phyloP scores from a whole-genome alignment of 495 filamentous ascomycete genomes.

The Tuber brumale region DNA sequence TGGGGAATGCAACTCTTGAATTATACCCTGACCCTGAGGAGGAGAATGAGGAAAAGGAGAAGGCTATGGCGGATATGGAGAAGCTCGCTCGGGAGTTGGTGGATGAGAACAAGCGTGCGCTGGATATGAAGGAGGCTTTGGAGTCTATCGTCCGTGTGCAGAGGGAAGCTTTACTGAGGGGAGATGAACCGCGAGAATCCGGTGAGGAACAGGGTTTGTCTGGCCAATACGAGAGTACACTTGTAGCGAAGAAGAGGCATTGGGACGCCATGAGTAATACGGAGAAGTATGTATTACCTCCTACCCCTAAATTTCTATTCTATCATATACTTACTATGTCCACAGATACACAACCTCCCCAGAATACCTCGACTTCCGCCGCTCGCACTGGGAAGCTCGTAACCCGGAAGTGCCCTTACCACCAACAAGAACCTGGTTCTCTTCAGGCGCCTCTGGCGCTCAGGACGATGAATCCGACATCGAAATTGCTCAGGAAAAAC shows the following conservation, averaged over 20 bases:
- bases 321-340: slow-evolving; percentile 5
- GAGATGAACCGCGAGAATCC: slow-evolving; percentile 5
- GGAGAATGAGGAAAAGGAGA: slow-evolving; percentile 19
- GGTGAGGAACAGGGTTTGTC: slow-evolving; percentile 11
- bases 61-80: slow-evolving; percentile 27
- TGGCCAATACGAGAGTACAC: slow-evolving; percentile 3
- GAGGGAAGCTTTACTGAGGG: slow-evolving; percentile 4
- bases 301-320: background rate
- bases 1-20: slow-evolving; percentile 15
- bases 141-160: background rate
- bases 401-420: slow-evolving; percentile 28
- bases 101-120: slow-evolving; percentile 5
- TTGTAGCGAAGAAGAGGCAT: slow-evolving; percentile 1
- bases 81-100: slow-evolving; percentile 17
- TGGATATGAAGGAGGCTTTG: slow-evolving; percentile 11
- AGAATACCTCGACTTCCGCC: slow-evolving; percentile 33
- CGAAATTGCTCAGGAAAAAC: slow-evolving; percentile 35
- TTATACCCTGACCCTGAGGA: slow-evolving; percentile 22
- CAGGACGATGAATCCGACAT: slow-evolving; percentile 18
- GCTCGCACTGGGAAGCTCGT: slow-evolving; percentile 31
- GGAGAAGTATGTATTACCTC: slow-evolving; percentile 14
- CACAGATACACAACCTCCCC: slow-evolving; percentile 18
- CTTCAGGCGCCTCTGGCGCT: slow-evolving; percentile 3
- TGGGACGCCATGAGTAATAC: slow-evolving; percentile 18
- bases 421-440: slow-evolving; percentile 24